Evolutionary conservation across 768 basidiomycete genomes (phyloP).

Genomic region (Boletellus ananiceps): DNA sequence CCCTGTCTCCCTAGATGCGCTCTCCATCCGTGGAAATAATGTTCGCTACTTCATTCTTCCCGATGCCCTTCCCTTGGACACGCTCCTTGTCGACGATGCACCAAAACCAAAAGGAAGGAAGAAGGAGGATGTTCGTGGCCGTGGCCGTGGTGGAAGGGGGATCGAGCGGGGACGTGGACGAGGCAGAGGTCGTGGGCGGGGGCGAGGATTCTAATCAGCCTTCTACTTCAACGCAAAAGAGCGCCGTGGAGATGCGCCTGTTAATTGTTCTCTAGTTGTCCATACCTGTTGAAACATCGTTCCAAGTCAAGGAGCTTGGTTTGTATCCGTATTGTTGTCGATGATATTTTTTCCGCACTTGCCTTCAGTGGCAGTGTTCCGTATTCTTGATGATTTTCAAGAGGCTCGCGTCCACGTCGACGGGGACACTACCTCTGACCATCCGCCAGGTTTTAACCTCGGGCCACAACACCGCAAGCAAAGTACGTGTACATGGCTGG

Average conservation of each 20-base stretch:
- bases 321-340: slow-evolving; percentile 18
- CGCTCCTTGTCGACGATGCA: slow-evolving; percentile 94
- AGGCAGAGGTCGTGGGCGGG: slow-evolving; percentile 51
- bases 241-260: neutral
- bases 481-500: slow-evolving; percentile 67
- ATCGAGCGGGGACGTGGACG: slow-evolving; percentile 51
- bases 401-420: slow-evolving; percentile 29
- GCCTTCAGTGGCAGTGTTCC: slow-evolving; percentile 25
- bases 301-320: slow-evolving; percentile 14
- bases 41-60: slow-evolving; percentile 97
- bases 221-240: neutral
- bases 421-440: slow-evolving; percentile 25
- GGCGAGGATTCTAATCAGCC: slow-evolving; percentile 35
- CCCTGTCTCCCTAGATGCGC: slow-evolving; percentile 77
- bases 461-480: slow-evolving; percentile 3
- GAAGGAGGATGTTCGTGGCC: slow-evolving; percentile 76
- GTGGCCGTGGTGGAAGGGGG: slow-evolving; percentile 53
- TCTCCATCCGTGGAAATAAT: slow-evolving; percentile 96
- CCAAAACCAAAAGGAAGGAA: slow-evolving; percentile 92
- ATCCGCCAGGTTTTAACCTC: slow-evolving; percentile 37
- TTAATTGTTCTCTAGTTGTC: slow-evolving; percentile 1
- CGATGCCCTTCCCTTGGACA: slow-evolving; percentile 93
- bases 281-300: slow-evolving; percentile 24
- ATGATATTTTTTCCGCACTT: slow-evolving; percentile 3
- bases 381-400: slow-evolving; percentile 21